phyloP scores from a whole-genome alignment of 257 asterid genomes.

The Vinca minor region DNA sequence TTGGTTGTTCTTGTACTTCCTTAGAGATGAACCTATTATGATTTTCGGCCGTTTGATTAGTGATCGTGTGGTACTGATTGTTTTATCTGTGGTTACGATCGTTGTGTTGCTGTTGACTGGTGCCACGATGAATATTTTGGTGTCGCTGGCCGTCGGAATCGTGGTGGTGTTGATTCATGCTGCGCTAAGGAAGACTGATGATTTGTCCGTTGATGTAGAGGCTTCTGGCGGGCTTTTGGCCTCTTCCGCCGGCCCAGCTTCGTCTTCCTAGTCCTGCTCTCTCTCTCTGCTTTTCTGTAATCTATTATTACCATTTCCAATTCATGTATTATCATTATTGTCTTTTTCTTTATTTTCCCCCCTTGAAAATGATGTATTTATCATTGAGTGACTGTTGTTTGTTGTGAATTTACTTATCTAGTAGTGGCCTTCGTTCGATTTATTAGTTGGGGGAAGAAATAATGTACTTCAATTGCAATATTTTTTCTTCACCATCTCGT shows the following conservation, averaged over 20 bases:
- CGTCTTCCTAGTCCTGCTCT: conserved; percentile 17
- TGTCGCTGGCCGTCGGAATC: conserved; percentile 43
- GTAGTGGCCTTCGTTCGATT: no score
- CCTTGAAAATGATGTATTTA: no score
- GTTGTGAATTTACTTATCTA: background rate
- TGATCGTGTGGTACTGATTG: conserved; percentile 55
- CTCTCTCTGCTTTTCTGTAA: no score
- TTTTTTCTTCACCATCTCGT: no score
- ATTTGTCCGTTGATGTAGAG: conserved; percentile 53
- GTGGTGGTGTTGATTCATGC: conserved; percentile 65
- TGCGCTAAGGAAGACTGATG: conserved; percentile 64
- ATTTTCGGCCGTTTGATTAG: conserved; percentile 46
- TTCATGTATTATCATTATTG: background rate
- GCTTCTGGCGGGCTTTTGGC: conserved; percentile 37
- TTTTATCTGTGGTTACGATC: conserved; percentile 41
- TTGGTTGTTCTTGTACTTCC: conserved; percentile 77
- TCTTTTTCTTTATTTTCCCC: no score
- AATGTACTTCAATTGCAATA: no score
- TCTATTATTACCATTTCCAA: no score
- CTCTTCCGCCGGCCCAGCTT: conserved; percentile 12
- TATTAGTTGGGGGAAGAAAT: no score
- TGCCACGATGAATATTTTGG: conserved; percentile 52
- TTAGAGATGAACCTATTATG: conserved; percentile 70
- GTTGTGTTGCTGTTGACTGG: conserved; percentile 48
- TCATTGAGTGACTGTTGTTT: conserved; percentile 2